Base-by-base conservation (phyloP, 2,329 filamentous ascomycete genomes). In the Huntiella omanensis region DNA sequence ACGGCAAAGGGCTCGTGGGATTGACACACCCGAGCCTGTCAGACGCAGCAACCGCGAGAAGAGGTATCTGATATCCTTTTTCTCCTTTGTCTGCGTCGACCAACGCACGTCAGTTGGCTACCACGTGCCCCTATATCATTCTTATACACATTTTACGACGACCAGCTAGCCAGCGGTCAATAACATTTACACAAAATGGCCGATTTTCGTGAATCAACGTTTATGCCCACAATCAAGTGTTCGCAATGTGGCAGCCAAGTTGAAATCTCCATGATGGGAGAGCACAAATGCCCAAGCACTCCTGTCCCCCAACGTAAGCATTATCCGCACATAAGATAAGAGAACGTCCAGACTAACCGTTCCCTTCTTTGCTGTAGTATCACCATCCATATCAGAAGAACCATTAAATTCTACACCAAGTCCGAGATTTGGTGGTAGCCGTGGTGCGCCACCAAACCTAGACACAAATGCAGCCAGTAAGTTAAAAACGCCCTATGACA, bases 201-300 rank as follows among this genome's bases (percentile, higher is more conserved):
- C 68, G 62, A 65, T 39, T 59, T 64, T 51, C 67, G 77, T 57
- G 71, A 76, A 59, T 80, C 75, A 59, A 71, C 73, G 60, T 75
- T 87, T 53, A 68, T 91, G 66, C 83, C 85, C 57, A 77, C 77
- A 17, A 83, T 93, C 63, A 93, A 88, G 69, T 93, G 85, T 63
- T 92, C 85, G 45, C 77, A 71, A 64, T 93, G 85, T 59, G 74
- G 76, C 36, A 62, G 66, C 36, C 75, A 87, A 55, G 83, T 94
- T 50, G 80, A 87, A 57, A 91, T 94, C 54, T 80, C 81, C 36
- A 67, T 78, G 60, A 82, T 94, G 79, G 84, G 83, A 51, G 84
- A 92, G 51, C 86, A 94, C 65, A 60, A 83, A 51, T 94, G 86
- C 40, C 37, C 36, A 33, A 45, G 41, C 16, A 16, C 48, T 4